Evolutionary conservation across 2,329 filamentous ascomycete genomes (phyloP), one percentile per base, ranked within the genome.

Genomic region (Pseudopithomyces chartarum): DNA sequence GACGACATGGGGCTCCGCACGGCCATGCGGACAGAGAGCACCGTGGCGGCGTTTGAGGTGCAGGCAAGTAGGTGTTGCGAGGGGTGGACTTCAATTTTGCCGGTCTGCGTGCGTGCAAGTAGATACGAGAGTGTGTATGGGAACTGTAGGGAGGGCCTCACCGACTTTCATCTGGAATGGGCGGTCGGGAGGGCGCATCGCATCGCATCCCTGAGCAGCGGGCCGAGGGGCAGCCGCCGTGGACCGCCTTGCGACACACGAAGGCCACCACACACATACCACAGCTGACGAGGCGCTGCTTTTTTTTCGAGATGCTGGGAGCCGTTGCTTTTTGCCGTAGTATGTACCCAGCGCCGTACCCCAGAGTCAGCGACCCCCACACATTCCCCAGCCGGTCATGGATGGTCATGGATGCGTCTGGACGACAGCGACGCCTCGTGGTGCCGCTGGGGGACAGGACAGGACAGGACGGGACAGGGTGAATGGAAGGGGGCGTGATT

Each of bases 1-100:
- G 62, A 60, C 63, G 64, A 42, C 44, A 39, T 34, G 46, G 46
- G 66, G 64, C 58, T 63, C 59, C 59, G 56, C 55, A 62, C 62
- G 61, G 62, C 61, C 54, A 45, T 55, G 53, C 55, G 57, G 64
- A 44, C 22, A 12, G n/a, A 2, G 54, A 56, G 58, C 56, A 57
- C 56, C 54, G 47, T 46, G 60, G 58, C 56, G 56, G 59, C 58
- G 43, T 45, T 51, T 45, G 34, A 36, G 51, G 8, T 20, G 20
- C 22, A 26, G 19, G 22, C 40, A 43, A 19, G 19, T 12, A 26
- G 20, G 40, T 42, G 15, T 5, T 42, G 39, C 57, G 56, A 49
- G 34, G 6, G 34, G 5, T 40, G 38, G n/a, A n/a, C 38, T 3
- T 17, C 13, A 2, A 19, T 40, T 40, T 40, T 40, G 52, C 54